Conservation (phyloP, 208 protist species). For the Leishmania major region DNA sequence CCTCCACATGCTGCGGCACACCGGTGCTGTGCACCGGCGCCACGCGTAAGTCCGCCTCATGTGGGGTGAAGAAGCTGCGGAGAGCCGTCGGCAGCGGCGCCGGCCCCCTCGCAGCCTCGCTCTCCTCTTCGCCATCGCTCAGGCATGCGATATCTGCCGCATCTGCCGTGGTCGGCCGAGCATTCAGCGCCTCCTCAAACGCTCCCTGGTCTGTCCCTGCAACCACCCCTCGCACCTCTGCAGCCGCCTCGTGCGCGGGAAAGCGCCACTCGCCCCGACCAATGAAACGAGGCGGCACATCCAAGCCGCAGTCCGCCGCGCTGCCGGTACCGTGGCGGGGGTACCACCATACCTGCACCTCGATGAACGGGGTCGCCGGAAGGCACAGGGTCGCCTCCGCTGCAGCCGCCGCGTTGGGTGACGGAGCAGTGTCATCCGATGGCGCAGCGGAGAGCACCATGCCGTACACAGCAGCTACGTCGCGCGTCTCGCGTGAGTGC, state of each 20-base stretch:
- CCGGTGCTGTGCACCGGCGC: constrained; percentile 3
- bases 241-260: not conserved
- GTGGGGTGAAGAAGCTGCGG: constrained; percentile 21
- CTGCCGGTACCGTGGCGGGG: not conserved
- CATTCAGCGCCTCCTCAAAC: not conserved
- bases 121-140: not conserved
- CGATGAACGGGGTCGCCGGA: constrained; percentile 13
- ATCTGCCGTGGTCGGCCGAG: not conserved
- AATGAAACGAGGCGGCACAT: constrained; percentile 12
- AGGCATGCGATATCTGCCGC: not conserved
- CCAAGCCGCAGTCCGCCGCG: not conserved
- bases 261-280: constrained; percentile 25
- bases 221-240: not conserved
- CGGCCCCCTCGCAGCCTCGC: not conserved
- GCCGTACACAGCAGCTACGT: not conserved
- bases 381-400: constrained; percentile 23
- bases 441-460: constrained; percentile 6
- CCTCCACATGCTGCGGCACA: constrained; percentile 5
- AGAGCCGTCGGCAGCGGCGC: not conserved
- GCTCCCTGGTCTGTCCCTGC: not conserved
- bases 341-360: constrained; percentile 32
- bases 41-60: constrained; percentile 21
- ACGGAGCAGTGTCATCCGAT: not conserved
- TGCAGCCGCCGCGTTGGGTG: not conserved
- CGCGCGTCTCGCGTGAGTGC: not conserved